Evolutionary conservation across 805 yeast species (phyloP), one percentile per base, ranked within the genome.

Genomic region (Tetrapisispora arboricola): DNA sequence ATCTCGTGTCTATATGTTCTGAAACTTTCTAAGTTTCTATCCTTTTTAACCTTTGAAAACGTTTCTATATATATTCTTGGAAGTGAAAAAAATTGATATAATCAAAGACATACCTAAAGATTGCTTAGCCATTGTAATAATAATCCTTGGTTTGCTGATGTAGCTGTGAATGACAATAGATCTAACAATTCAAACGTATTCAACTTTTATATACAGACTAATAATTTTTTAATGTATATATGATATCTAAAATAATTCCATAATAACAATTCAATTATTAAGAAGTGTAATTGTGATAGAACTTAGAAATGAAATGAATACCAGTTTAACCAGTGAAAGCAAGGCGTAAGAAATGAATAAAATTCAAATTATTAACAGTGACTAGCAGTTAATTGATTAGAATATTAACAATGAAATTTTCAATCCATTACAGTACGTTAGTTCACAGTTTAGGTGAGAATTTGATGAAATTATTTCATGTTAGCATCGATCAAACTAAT

Each of bases 91-190:
- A n/a, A 6, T n/a, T 28, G 5, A 28, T 10, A 28, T n/a, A n/a
- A 9, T 28, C 15, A n/a, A 28, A 5, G 41, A 66, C 71, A 63
- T 66, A 67, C 71, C 71, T 61, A 67, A 63, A 55, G 72, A 67
- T 67, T 67, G 72, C 60, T 66, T 67, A 66, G 72, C 72, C 72
- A 67, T 67, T 60, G 36, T 48, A 40, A 38, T 38, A 18, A 43
- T 31, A 44, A 35, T 43, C 49, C 50, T 48, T 49, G 48, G 44
- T 36, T 40, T 41, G 38, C 44, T 47, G 41, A 17, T 20, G 3
- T 38, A 15, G 15, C 11, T 22, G 13, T 28, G 27, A 5, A n/a
- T 16, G 17, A 21, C 12, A 4, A 16, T 20, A 15, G 10, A 20
- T 16, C 19, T 13, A 6, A 24, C 4, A 32, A 6, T 24, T 11